Base-by-base conservation (phyloP, 306 rosid species). In the Hippophae gyantsensis region DNA sequence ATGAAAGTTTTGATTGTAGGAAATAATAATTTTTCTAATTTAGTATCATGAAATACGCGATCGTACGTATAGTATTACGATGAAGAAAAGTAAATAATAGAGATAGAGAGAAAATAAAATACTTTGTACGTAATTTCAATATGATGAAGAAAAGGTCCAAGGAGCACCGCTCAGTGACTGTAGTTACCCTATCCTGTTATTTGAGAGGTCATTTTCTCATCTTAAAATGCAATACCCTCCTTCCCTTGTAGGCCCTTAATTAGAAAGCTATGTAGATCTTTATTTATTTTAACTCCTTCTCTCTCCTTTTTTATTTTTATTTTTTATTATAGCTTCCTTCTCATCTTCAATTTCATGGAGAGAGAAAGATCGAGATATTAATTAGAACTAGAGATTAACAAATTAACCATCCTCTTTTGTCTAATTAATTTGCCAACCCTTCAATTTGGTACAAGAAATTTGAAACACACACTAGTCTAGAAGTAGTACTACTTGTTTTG, bases 141-240 rank as follows among this genome's bases (percentile, higher is more conserved):
- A 49, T 18, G 10, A 50, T 10, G 2, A 48, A 14, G 7, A 12
- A 23, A 69, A 79, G 81, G 82, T 90, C 87, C 86, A 85, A 75
- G 9, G 76, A 69, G 83, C 96, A 84, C 86, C 89, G 89, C 89
- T 76, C 44, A 68, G 58, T 79, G 77, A 80, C 78, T 79, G 82
- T 87, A 69, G 82, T 89, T 92, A 85, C 82, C 87, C 95, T 85
- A 93, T 85, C 87, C 18, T 60, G 62, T 32, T 56, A 74, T 48
- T 61, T 54, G 94, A 80, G 62, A 78, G 53, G 99, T 87, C 96
- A 53, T 69, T 88, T 62, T 92, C 95, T 71, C 73, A 69, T 76
- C 79, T 86, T 82, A 76, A 82, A 79, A 56, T 63, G 67, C 69
- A 67, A 18, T 67, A 60, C 79, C 80, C 53, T 54, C 67, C 23